Percentiles rank a stretch among this genome's conserved stretches.
phyloP scores from a whole-genome alignment of 106 monocot genomes.

The Allium fistulosum region DNA sequence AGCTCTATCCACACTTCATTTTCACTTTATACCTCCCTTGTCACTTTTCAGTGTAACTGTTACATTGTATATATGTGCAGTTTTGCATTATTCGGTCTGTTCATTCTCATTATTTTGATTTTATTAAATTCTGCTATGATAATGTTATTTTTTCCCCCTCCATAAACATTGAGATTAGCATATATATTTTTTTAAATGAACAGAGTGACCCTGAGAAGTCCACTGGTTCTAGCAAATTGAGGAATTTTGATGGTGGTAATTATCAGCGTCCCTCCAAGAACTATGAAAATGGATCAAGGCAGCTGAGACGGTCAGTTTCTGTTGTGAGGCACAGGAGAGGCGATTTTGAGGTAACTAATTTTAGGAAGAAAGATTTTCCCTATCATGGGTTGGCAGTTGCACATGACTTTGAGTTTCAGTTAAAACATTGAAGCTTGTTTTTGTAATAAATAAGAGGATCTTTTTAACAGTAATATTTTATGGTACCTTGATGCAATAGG shows the following conservation, averaged over 20 bases:
- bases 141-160: too few species aligned
- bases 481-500: too few species aligned
- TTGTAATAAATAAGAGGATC: too few species aligned
- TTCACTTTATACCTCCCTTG: too few species aligned
- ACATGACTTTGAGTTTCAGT: too few species aligned
- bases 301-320: slow-evolving; percentile 12
- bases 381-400: too few species aligned
- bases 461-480: too few species aligned
- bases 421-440: too few species aligned
- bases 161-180: too few species aligned
- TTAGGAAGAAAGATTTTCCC: too few species aligned
- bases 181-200: neutral
- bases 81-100: neutral
- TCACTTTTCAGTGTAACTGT: neutral
- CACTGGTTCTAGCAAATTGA: slow-evolving; percentile 18
- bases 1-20: too few species aligned
- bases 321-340: slow-evolving; percentile 24
- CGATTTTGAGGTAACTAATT: slow-evolving; percentile 36
- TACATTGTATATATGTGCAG: neutral
- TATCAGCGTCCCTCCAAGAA: slow-evolving; percentile 13
- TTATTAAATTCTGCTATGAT: too few species aligned
- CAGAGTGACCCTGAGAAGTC: slow-evolving; percentile 29
- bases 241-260: slow-evolving; percentile 15
- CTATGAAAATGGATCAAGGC: neutral
- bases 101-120: neutral